Evolutionary conservation across 2,329 filamentous ascomycete species (phyloP), one percentile per base, ranked within the genome.

Genomic region (Xylaria sp.): DNA sequence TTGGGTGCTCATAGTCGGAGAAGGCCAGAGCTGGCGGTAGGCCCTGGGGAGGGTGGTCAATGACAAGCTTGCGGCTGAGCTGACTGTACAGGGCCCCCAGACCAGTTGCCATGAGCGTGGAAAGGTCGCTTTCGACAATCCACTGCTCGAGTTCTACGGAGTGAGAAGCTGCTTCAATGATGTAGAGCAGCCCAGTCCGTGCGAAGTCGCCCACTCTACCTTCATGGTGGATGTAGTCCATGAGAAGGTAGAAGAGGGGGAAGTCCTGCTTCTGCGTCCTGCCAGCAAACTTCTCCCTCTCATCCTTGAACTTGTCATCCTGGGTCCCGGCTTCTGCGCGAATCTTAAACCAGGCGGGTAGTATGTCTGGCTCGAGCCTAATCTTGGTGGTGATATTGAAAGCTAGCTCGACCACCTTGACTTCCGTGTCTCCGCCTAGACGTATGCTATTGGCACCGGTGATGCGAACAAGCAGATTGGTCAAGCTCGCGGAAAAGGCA

Each of bases 341-440:
- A 8, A 89, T 88, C 72, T 91, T 92, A 82, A 99, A 99, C 96
- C 96, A 99, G 18, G 94, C 92, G 1, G 93, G 89, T 56, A 99
- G 83, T 64, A 98, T 95, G 67, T 91, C 88, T 4, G 96, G 94
- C 74, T 97, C 92, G 70, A 98, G 84, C 55, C 96, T 88, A 74
- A 99, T 97, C 85, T 98, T 98, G 73, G 96, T 97, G 23, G 96
- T 94, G 73, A 99, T 94, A 71, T 95, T 97, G 82, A 99, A 99
- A 54, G 97, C 88, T 65, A 99, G 84, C 82, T 99, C 95, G 61
- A 98, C 93, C 57, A 98, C 90, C 68, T 94, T 90, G 10, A 92
- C 92, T 80, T 98, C 94, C 12, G 93, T 94, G 67, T 97, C 93
- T 63, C 90, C 87, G 46, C 91, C 90, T 3, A 94, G 84, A n/a